A percentile compares a stretch with the other conserved stretches of the same genome.
phyloP scores from a whole-genome alignment of 768 basidiomycete species.

The Peribolospora baueri region DNA sequence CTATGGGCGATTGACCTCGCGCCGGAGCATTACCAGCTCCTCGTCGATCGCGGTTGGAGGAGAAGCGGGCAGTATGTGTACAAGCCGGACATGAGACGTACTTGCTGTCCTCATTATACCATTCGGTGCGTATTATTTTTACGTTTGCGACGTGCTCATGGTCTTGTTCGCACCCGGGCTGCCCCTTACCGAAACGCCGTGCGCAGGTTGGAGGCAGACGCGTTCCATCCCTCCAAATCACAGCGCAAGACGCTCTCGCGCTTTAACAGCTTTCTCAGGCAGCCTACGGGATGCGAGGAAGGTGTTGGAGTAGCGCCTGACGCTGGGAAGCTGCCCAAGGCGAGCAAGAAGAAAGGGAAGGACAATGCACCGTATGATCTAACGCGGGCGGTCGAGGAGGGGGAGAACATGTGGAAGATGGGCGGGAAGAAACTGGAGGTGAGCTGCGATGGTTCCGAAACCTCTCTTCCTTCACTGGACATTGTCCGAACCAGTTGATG shows the following conservation, averaged over 20 bases:
- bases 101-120: slow-evolving; percentile 87
- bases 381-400: slow-evolving; percentile 5
- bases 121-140: slow-evolving; percentile 38
- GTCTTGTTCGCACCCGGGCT: neutral
- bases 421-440: neutral
- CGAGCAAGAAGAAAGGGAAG: slow-evolving; percentile 9
- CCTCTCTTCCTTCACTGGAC: slow-evolving; percentile 1
- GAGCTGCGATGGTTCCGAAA: slow-evolving; percentile 12
- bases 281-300: slow-evolving; percentile 7
- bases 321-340: neutral
- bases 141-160: neutral
- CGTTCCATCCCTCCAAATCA: slow-evolving; percentile 45
- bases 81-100: slow-evolving; percentile 51
- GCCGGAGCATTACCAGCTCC: slow-evolving; percentile 15
- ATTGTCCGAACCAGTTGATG: slow-evolving; percentile 1
- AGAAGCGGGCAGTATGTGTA: slow-evolving; percentile 38
- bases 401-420: neutral
- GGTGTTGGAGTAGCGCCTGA: neutral
- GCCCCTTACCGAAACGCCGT: too few relatives aligned
- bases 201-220: slow-evolving; percentile 37
- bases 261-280: slow-evolving; percentile 46
- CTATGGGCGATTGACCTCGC: too few relatives aligned
- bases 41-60: slow-evolving; percentile 23
- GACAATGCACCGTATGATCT: slow-evolving; percentile 12
- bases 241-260: slow-evolving; percentile 52